Percentiles rank a stretch among this genome's conserved stretches.
These are phyloP conservation scores for Tetrahymena elliotti DNA, from an alignment of 73 alveolate species.

Conservation along the genomic window DNA sequence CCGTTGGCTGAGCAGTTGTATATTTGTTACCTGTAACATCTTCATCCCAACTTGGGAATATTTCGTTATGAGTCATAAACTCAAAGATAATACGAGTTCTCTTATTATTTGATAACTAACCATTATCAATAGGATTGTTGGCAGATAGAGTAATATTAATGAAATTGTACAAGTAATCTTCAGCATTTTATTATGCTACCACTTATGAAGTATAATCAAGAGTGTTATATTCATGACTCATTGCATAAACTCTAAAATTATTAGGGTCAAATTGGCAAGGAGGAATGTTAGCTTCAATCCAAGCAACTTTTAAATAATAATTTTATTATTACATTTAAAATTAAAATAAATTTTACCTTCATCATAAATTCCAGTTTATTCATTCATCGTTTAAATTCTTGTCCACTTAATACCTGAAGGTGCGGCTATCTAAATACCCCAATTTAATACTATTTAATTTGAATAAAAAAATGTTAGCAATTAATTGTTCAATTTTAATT, in stretches of 20 bases:
- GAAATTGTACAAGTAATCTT: slow-evolving; percentile 5
- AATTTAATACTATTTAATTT: neutral
- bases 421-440: neutral
- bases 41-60: slow-evolving; percentile 8
- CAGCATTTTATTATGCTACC: neutral
- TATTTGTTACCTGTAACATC: slow-evolving; percentile 22
- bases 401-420: slow-evolving; percentile 33
- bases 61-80: slow-evolving; percentile 27
- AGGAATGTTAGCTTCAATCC: slow-evolving; percentile 42
- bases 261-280: slow-evolving; percentile 22
- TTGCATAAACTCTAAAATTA: neutral
- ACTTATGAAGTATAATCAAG: neutral
- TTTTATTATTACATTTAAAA: neutral
- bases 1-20: slow-evolving; percentile 20
- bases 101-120: neutral
- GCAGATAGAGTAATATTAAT: neutral
- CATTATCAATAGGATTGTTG: neutral
- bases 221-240: slow-evolving; percentile 12
- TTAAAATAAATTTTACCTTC: neutral
- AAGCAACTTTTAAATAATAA: neutral
- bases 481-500: no score
- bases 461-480: no score
- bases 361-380: neutral
- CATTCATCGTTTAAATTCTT: slow-evolving; percentile 9
- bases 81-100: slow-evolving; percentile 18